Evolutionary conservation across 495 filamentous ascomycete species (phyloP).

Genomic region (Aspergillus heteromorphus): DNA sequence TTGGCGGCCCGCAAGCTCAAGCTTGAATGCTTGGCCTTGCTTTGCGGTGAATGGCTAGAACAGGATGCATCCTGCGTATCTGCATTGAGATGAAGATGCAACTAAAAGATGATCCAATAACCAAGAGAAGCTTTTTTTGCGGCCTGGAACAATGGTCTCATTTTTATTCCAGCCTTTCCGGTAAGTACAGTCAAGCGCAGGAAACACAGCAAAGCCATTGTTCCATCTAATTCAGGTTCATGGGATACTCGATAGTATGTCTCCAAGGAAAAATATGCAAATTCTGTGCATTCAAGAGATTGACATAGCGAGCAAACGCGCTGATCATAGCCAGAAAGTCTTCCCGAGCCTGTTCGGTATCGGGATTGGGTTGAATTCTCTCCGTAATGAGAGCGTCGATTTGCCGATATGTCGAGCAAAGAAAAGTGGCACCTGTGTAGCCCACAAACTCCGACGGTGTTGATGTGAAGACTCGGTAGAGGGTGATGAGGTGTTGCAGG

Average conservation of each 20-base stretch:
- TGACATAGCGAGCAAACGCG: constrained; percentile 11
- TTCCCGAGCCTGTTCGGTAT: constrained; percentile 4
- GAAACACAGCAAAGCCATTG: no score
- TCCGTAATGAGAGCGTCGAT: constrained; percentile 2
- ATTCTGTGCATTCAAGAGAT: constrained; percentile 16
- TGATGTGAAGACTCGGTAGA: constrained; percentile 4
- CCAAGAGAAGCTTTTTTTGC: no score
- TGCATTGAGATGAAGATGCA: no score
- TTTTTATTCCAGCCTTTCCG: no score
- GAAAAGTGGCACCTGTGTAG: constrained; percentile 2
- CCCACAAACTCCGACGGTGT: constrained; percentile 9
- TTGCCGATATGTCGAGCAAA: constrained; percentile 4
- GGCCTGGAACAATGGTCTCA: no score
- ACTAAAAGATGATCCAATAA: no score
- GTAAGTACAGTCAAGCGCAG: no score
- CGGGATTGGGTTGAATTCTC: neutral
- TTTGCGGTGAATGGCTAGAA: no score
- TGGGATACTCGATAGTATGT: constrained; percentile 9
- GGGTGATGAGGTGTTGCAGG: constrained; percentile 7
- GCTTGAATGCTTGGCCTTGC: no score
- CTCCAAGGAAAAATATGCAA: constrained; percentile 13
- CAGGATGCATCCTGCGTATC: no score
- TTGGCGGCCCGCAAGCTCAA: no score
- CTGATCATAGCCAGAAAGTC: constrained; percentile 13
- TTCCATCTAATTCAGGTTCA: neutral